Percentiles rank a stretch among this genome's conserved stretches.
phyloP scores from a whole-genome alignment of 106 monocot genomes.

The Platanthera guangdongensis region DNA sequence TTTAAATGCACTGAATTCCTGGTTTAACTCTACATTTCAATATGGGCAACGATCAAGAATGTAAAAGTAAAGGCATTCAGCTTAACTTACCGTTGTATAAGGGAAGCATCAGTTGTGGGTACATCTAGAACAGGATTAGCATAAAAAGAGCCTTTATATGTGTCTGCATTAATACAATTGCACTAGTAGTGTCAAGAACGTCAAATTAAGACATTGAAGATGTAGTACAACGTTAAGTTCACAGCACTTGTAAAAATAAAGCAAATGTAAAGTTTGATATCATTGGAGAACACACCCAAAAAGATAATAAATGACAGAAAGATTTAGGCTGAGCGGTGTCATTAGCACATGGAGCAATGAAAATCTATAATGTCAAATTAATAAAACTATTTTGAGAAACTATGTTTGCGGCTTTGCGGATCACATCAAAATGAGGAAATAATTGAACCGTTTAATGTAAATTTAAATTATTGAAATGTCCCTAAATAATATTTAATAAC shows the following conservation, averaged over 20 bases:
- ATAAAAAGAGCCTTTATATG: constrained; percentile 85
- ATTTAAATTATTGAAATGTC: too few species aligned
- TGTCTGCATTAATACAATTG: constrained; percentile 41
- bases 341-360: too few species aligned
- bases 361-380: too few species aligned
- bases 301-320: neutral
- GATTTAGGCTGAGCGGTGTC: neutral
- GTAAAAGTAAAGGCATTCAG: neutral
- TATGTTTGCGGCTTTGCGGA: too few species aligned
- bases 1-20: neutral
- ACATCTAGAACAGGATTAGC: constrained; percentile 85
- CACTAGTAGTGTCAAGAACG: constrained; percentile 1
- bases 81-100: constrained; percentile 41
- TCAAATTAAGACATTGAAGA: neutral
- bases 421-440: too few species aligned
- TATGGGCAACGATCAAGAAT: neutral
- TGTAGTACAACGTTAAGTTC: neutral
- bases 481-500: too few species aligned
- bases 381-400: too few species aligned
- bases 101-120: constrained; percentile 54
- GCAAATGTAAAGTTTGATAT: neutral
- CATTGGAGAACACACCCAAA: neutral
- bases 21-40: neutral
- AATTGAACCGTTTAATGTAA: too few species aligned
- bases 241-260: neutral